These are phyloP conservation scores for Psilocybe subaeruginosa DNA, from an alignment of 768 basidiomycete species.

Conservation along the genomic window DNA sequence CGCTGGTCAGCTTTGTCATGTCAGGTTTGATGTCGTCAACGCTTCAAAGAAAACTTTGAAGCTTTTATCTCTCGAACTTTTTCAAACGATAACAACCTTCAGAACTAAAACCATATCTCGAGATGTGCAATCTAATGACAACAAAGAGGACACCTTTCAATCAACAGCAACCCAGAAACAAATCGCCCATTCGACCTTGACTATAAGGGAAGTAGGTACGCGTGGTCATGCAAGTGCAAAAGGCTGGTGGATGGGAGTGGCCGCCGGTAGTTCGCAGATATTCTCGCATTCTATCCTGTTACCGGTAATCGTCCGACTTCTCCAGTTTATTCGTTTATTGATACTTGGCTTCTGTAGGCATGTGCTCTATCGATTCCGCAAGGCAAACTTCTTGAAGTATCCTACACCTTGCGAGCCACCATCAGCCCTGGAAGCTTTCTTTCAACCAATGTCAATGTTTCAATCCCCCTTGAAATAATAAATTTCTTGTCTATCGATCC, in stretches of 20 bases:
- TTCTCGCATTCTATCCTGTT: slow-evolving; percentile 74
- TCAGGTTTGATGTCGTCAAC: slow-evolving; percentile 68
- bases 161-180: slow-evolving; percentile 63
- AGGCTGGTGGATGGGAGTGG: slow-evolving; percentile 90
- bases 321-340: background rate
- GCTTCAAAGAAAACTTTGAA: slow-evolving; percentile 71
- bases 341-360: slow-evolving; percentile 42
- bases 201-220: slow-evolving; percentile 63
- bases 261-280: slow-evolving; percentile 56
- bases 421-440: slow-evolving; percentile 58
- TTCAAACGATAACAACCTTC: slow-evolving; percentile 69
- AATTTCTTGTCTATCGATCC: slow-evolving; percentile 89
- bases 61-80: slow-evolving; percentile 60
- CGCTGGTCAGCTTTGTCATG: slow-evolving; percentile 77
- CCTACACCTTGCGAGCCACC: slow-evolving; percentile 70
- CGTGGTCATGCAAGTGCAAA: slow-evolving; percentile 77
- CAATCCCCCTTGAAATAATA: slow-evolving; percentile 75
- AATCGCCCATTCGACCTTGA: slow-evolving; percentile 66
- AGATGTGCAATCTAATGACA: slow-evolving; percentile 15
- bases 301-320: slow-evolving; percentile 61
- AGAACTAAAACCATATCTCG: slow-evolving; percentile 46
- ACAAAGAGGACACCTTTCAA: slow-evolving; percentile 26
- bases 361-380: slow-evolving; percentile 72
- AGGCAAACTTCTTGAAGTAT: slow-evolving; percentile 74
- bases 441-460: slow-evolving; percentile 66